Evolutionary conservation across 139 green algal species (phyloP).

Genomic region (Axilococcus clingmanii): DNA sequence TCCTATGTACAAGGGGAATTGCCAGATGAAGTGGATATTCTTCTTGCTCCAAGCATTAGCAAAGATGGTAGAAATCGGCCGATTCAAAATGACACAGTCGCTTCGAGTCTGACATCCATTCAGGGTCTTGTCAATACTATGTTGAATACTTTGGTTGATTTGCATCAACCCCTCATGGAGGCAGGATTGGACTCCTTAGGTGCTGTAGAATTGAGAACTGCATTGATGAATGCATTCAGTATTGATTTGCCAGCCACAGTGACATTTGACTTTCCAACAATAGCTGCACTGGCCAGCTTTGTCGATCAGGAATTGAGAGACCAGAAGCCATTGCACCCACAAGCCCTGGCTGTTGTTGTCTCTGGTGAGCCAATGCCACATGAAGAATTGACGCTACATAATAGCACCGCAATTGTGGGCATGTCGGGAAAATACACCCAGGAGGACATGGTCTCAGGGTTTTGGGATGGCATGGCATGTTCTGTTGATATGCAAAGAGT

Average conservation of each 20-base stretch:
- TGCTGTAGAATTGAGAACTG: constrained; percentile 63
- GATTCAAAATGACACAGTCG: background rate
- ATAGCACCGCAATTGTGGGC: background rate
- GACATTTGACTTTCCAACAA: constrained; percentile 52
- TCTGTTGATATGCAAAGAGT: constrained; percentile 43
- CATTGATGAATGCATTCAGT: constrained; percentile 30
- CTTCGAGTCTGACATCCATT: constrained; percentile 2
- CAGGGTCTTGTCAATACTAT: constrained; percentile 7
- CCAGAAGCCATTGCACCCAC: no score
- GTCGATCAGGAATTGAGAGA: no score
- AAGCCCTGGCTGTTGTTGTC: no score
- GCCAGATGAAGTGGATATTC: background rate
- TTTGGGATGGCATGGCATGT: no score
- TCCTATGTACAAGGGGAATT: background rate
- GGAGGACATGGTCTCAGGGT: no score
- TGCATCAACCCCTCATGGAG: constrained; percentile 30
- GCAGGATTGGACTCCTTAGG: constrained; percentile 54
- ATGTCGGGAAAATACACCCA: constrained; percentile 12
- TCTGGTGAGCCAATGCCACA: no score
- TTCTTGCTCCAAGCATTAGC: background rate
- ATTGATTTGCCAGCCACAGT: constrained; percentile 44
- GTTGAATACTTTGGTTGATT: background rate
- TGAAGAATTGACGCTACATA: no score
- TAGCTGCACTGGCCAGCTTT: background rate
- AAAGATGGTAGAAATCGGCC: background rate